These are phyloP conservation scores for Solanum rostratum DNA, from an alignment of 257 asterid species.

Conservation along the genomic window DNA sequence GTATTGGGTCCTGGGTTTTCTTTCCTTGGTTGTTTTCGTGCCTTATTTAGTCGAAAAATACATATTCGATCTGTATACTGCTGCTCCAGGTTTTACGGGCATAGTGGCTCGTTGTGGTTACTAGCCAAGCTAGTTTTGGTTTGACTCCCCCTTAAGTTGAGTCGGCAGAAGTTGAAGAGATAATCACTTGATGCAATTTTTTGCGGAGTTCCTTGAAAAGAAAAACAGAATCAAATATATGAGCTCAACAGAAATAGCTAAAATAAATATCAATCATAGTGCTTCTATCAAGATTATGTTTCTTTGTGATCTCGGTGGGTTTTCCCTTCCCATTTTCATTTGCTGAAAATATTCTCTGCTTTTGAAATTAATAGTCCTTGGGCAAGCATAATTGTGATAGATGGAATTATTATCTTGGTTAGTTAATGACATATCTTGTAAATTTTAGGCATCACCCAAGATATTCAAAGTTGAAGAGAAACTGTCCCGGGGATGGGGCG, in stretches of 20 bases:
- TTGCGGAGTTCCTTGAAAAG: not conserved
- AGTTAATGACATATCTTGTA: conserved; percentile 8
- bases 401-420: not conserved
- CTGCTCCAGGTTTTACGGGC: not conserved
- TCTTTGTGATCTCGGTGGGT: not conserved
- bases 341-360: not conserved
- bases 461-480: conserved; percentile 78
- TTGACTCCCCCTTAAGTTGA: not conserved
- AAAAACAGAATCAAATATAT: not conserved
- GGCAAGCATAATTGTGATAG: not conserved
- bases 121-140: not conserved
- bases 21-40: not conserved
- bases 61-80: not conserved
- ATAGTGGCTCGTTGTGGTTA: not conserved
- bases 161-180: not conserved
- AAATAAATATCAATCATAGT: not conserved
- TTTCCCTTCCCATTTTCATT: not conserved
- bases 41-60: not conserved
- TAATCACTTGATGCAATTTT: not conserved
- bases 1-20: not conserved
- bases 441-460: conserved; percentile 55
- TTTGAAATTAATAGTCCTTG: not conserved
- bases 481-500: conserved; percentile 98
- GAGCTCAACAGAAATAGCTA: not conserved
- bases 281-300: not conserved